Evolutionary conservation across 768 basidiomycete species (phyloP).

Genomic region (Xanthoconium stramineum): DNA sequence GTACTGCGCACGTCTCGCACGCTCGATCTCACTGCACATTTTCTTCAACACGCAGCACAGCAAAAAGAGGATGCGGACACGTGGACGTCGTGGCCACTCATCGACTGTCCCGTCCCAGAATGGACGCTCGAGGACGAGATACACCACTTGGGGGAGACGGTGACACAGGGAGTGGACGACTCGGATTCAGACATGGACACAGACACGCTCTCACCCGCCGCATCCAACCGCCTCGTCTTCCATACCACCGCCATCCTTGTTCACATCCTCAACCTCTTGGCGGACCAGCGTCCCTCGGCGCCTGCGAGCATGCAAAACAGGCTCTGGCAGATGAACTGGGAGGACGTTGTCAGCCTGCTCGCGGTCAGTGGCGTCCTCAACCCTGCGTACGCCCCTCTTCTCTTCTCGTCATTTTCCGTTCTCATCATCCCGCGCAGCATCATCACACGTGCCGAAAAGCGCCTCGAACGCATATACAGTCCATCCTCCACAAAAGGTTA

Average conservation of each 20-base stretch:
- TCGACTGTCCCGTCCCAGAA: slow-evolving; percentile 65
- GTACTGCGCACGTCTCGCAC: slow-evolving; percentile 55
- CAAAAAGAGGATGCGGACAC: slow-evolving; percentile 35
- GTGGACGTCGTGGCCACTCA: slow-evolving; percentile 80
- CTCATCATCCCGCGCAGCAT: slow-evolving; percentile 10
- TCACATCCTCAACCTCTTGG: slow-evolving; percentile 51
- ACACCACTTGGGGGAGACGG: slow-evolving; percentile 39
- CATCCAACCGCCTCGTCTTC: slow-evolving; percentile 38
- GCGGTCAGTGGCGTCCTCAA: slow-evolving; percentile 39
- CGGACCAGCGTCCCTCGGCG: slow-evolving; percentile 52
- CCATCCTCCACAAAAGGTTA: slow-evolving; percentile 17
- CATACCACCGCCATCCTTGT: slow-evolving; percentile 46
- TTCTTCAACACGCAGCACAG: slow-evolving; percentile 31
- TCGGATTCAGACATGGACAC: slow-evolving; percentile 30
- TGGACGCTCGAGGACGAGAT: slow-evolving; percentile 74
- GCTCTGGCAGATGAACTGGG: slow-evolving; percentile 60
- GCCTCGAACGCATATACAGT: slow-evolving; percentile 31
- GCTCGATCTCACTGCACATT: slow-evolving; percentile 56
- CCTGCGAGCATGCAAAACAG: slow-evolving; percentile 65
- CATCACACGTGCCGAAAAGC: slow-evolving; percentile 25
- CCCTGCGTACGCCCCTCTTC: slow-evolving; percentile 20
- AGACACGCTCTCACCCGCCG: slow-evolving; percentile 17
- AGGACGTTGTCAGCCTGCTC: slow-evolving; percentile 54
- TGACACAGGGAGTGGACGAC: slow-evolving; percentile 19
- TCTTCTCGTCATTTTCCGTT: background rate